phyloP scores from a whole-genome alignment of 768 basidiomycete species.

The Phaffia tasmanica region DNA sequence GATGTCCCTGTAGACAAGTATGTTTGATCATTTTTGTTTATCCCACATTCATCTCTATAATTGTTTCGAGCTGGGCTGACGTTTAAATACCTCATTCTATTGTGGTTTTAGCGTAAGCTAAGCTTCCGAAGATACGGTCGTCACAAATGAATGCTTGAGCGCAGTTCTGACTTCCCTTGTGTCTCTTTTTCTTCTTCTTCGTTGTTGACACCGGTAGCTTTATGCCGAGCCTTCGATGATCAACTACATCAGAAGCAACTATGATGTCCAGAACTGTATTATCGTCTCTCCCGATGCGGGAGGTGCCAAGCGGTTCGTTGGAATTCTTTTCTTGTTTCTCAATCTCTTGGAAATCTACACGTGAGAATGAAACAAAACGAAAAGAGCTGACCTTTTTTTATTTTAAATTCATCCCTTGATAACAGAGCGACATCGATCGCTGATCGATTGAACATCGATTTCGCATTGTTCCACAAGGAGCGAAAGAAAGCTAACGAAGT shows the following conservation, averaged over 20 bases:
- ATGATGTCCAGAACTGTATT: constrained; percentile 78
- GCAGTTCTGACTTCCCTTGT: neutral
- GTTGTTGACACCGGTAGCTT: constrained; percentile 38
- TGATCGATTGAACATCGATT: constrained; percentile 88
- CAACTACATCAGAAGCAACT: constrained; percentile 75
- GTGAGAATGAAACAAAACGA: neutral
- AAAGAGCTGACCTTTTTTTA: neutral
- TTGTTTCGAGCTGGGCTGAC: neutral
- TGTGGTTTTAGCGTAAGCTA: neutral
- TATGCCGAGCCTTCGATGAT: constrained; percentile 94
- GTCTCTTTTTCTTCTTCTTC: constrained; percentile 2
- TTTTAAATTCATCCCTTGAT: neutral
- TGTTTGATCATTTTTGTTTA: constrained; percentile 9
- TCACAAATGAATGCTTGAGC: neutral
- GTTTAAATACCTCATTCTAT: neutral
- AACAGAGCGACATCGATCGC: constrained; percentile 81
- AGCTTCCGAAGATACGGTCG: no score
- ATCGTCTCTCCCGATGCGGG: constrained; percentile 96
- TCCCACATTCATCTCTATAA: neutral
- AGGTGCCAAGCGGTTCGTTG: constrained; percentile 84
- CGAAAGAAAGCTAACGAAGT: constrained; percentile 52
- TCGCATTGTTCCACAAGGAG: constrained; percentile 88
- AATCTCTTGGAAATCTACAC: neutral
- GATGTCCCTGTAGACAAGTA: constrained; percentile 92
- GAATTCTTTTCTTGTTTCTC: neutral